phyloP scores from a whole-genome alignment of 2,329 filamentous ascomycete species.

The Rugonectria rugulosa region DNA sequence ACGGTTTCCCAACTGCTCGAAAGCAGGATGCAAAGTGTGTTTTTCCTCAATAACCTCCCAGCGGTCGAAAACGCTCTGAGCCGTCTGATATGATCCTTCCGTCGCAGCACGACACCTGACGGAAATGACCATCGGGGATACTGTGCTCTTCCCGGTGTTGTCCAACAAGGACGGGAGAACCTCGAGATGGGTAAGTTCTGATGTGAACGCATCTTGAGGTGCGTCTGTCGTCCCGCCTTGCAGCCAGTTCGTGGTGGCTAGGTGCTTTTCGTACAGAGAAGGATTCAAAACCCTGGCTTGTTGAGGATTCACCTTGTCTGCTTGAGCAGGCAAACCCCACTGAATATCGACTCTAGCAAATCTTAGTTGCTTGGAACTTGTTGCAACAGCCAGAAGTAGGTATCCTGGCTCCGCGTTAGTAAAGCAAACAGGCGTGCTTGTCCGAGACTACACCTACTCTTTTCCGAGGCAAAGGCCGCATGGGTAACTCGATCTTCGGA shows the following conservation, averaged over 20 bases:
- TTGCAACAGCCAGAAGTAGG: conserved; percentile 72
- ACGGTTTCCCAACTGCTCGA: conserved; percentile 75
- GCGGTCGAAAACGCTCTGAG: conserved; percentile 78
- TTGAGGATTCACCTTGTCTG: conserved; percentile 61
- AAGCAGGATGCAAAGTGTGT: conserved; percentile 75
- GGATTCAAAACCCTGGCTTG: conserved; percentile 58
- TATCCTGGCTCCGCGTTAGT: conserved; percentile 51
- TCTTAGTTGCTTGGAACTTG: conserved; percentile 74
- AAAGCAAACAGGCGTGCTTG: not conserved
- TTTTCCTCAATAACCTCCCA: conserved; percentile 80
- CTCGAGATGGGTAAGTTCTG: conserved; percentile 76
- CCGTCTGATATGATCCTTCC: conserved; percentile 65
- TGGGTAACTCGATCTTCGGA: conserved; percentile 82
- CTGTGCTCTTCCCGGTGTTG: conserved; percentile 61
- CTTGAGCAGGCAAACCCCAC: conserved; percentile 66
- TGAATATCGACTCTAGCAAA: conserved; percentile 76
- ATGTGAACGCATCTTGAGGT: conserved; percentile 58
- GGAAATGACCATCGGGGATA: conserved; percentile 71
- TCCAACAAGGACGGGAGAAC: conserved; percentile 74
- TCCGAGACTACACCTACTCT: conserved; percentile 57
- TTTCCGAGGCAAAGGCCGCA: conserved; percentile 77
- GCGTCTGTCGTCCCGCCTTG: conserved; percentile 54
- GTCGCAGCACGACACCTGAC: conserved; percentile 70
- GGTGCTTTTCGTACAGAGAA: conserved; percentile 61
- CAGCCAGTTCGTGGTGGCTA: conserved; percentile 66